Base-by-base conservation (phyloP, 2,329 filamentous ascomycete genomes). In the Rhinocladiella similis region DNA sequence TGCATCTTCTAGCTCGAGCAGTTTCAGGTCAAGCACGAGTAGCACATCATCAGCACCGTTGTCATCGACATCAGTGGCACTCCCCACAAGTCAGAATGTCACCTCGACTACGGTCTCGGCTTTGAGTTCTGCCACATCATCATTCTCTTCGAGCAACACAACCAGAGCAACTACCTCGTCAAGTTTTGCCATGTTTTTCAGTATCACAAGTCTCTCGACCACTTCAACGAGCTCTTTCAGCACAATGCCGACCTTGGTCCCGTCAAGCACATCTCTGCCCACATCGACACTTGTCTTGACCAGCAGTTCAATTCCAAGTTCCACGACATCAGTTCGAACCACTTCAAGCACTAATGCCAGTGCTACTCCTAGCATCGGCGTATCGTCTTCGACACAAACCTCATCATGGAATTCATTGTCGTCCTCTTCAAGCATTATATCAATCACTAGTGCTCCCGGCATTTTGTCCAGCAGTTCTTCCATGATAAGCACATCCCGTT, bases 1-100 rank as follows among this genome's bases (percentile, higher is more conserved):
- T 5, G 48, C 49, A 14, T 57, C 50, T 51, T 58, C 53, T 18
- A 54, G 19, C 16, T 42, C 47, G 27, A 53, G 19, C 27, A 46
- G 9, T 14, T 27, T 46, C 9, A 56, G 3, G 5, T 47, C 20
- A 13, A 59, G 47, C 36, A 51, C 42, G 12, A 41, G 27, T 14
- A 51, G 20, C 22, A 46, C 47, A 13, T 9, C 14, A 14, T 7
- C 38, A 41, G 35, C 47, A 20, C 36, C 27, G 29, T 45, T 25
- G 14, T 29, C 19, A 14, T 45, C 52, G 12, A 45, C 36, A 3
- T 54, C 46, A 3, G 29, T 27, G 29, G n/a, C 43, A 14, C 25
- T 33, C n/a, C 35, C 7, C 13, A 43, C 35, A 18, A 50, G 14
- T 33, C 33, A 27, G n/a, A 33, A n/a, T 25, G 16, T 14, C 18